These are phyloP conservation scores for Colletotrichum sp. DNA, from an alignment of 2,329 filamentous ascomycete species.

Conservation along the genomic window DNA sequence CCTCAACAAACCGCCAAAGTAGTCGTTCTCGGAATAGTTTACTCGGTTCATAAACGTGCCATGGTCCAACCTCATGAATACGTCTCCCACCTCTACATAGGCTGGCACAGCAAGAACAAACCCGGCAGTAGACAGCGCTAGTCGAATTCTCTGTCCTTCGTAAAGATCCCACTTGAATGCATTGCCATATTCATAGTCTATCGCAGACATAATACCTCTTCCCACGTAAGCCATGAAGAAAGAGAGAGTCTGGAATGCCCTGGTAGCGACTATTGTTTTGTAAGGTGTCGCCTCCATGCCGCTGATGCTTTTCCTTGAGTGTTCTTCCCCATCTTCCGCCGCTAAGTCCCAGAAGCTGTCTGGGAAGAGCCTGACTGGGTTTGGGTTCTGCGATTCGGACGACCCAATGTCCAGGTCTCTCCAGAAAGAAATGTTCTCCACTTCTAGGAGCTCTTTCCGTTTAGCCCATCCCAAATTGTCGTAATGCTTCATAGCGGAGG, in stretches of 20 bases:
- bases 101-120: background rate
- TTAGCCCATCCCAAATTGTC: too few relatives aligned
- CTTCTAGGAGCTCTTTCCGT: background rate
- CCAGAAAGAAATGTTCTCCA: background rate
- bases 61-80: background rate
- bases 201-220: accelerated
- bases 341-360: background rate
- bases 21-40: too few relatives aligned
- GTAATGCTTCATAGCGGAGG: too few relatives aligned
- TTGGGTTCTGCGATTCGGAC: background rate
- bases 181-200: accelerated
- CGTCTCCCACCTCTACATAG: background rate
- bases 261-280: accelerated
- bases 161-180: accelerated
- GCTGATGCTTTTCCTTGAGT: too few relatives aligned
- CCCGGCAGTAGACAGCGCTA: background rate
- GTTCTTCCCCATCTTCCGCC: background rate
- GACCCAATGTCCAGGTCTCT: background rate
- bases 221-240: background rate
- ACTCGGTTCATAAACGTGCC: too few relatives aligned
- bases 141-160: background rate
- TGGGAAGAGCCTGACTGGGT: background rate
- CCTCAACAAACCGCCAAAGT: background rate
- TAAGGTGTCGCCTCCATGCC: too few relatives aligned
- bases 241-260: background rate